Conservation (phyloP, 768 basidiomycete genomes). For the Russula olivacea region DNA sequence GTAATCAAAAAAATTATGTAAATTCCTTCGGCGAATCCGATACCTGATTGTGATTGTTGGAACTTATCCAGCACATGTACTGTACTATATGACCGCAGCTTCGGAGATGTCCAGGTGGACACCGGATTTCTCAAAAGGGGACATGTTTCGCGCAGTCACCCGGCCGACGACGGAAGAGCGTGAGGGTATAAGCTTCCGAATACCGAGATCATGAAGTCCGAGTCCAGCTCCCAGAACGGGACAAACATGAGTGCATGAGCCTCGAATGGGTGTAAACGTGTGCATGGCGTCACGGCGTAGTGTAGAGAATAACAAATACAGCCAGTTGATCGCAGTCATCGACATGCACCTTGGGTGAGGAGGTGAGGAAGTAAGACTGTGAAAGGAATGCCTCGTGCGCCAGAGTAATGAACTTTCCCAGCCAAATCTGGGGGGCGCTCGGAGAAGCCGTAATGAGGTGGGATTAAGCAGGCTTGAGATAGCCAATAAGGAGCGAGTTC, state of each 20-base stretch:
- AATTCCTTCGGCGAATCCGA: constrained; percentile 1
- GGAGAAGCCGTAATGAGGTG: constrained; percentile 12
- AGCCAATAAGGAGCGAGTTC: constrained; percentile 5
- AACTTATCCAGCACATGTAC: neutral
- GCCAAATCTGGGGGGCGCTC: constrained; percentile 16
- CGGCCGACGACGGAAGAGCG: neutral
- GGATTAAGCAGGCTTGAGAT: constrained; percentile 8
- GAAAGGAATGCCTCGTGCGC: constrained; percentile 12
- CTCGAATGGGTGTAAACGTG: neutral
- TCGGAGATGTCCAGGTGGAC: neutral
- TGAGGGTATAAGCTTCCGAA: neutral
- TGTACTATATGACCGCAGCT: neutral
- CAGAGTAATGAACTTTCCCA: constrained; percentile 3
- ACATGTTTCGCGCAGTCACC: neutral
- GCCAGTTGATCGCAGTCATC: neutral
- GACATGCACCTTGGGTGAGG: constrained; percentile 16
- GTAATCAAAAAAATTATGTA: neutral
- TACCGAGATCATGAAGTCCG: neutral
- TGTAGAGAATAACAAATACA: neutral
- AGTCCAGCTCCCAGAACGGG: neutral
- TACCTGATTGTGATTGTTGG: neutral
- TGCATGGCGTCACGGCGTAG: neutral
- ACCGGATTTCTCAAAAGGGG: neutral
- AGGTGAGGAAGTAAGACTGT: constrained; percentile 9
- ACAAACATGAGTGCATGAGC: neutral